Evolutionary conservation across 2,329 filamentous ascomycete species (phyloP).

Genomic region (Cadophora malorum): DNA sequence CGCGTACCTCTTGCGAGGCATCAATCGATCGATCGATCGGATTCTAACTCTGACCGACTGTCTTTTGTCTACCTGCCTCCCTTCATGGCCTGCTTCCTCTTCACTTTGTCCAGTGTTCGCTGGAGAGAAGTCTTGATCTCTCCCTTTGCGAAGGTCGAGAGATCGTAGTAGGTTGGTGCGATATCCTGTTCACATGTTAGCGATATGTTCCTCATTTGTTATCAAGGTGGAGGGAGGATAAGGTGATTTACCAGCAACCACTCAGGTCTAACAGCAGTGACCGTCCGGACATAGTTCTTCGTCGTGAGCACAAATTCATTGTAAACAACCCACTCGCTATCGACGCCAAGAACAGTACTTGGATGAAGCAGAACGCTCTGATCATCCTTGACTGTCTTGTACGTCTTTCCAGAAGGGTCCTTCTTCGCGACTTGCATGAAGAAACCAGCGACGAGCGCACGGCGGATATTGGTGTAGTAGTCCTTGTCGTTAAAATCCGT

Average conservation of each 20-base stretch:
- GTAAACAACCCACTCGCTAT: slow-evolving; percentile 96
- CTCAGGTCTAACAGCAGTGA: slow-evolving; percentile 89
- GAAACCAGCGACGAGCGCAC: slow-evolving; percentile 90
- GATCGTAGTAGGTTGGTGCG: slow-evolving; percentile 89
- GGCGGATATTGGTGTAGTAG: slow-evolving; percentile 97
- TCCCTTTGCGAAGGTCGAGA: slow-evolving; percentile 81
- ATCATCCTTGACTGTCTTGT: slow-evolving; percentile 95
- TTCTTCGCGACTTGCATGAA: slow-evolving; percentile 99
- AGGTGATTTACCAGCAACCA: slow-evolving; percentile 77
- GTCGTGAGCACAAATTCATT: slow-evolving; percentile 98
- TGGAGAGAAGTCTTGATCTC: slow-evolving; percentile 77
- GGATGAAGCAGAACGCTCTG: slow-evolving; percentile 93
- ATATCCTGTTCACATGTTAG: slow-evolving; percentile 74
- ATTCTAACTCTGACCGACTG: background rate
- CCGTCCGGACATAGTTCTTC: slow-evolving; percentile 97
- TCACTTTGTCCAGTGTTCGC: slow-evolving; percentile 64
- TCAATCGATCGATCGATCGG: slow-evolving; percentile 6
- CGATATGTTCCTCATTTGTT: background rate
- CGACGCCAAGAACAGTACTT: slow-evolving; percentile 84
- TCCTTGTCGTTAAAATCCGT: slow-evolving; percentile 94
- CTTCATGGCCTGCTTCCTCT: slow-evolving; percentile 53
- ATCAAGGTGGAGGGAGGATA: background rate
- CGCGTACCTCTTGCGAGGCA: background rate
- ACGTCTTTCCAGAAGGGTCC: slow-evolving; percentile 85
- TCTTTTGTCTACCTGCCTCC: slow-evolving; percentile 31